Evolutionary conservation across 768 basidiomycete genomes (phyloP), one percentile per base, ranked within the genome.

Genomic region (Pleurotus citrinopileatus): DNA sequence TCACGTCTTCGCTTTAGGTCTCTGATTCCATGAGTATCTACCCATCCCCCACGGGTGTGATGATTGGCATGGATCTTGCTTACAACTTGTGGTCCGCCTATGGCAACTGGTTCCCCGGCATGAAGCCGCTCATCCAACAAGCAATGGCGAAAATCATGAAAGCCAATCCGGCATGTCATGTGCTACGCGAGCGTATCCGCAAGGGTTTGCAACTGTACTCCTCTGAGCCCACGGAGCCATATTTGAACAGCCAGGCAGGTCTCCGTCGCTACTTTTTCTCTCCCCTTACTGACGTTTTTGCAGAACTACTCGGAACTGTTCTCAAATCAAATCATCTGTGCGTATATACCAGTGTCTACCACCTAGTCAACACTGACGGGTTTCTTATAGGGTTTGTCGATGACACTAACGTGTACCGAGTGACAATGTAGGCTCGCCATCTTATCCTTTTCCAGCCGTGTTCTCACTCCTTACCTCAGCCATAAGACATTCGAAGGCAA

Each of bases 111-210:
- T 97, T 98, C 88, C 97, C 97, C 12, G 96, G 97, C 42, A 83
- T 98, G 81, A 98, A 98, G 72, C 95, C 95, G 3, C 80, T 99
- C 57, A 87, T 99, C 55, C 96, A 97, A 68, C 95, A 97, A 71
- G 97, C 96, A 4, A 97, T 99, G 94, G 94, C 91, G 10, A 99
- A 98, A 80, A 90, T 99, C 69, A 96, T 98, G 94, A 99, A 99
- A 72, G 97, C 97, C 50, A 98, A 99, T 64, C 97, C 97, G 22
- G 97, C 97, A 12, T 87, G 89, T 52, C 97, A 98, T 66, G 97
- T 99, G 37, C 76, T 99, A 54, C 91, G 97, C 52, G 97, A 99
- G 73, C 97, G 97, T 73, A 98, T 99, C 63, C 85, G 97, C 62
- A 99, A 99, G 73, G 96, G 95, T 69, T 81, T 99, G 19, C 97